phyloP scores from a whole-genome alignment of 176 grass and related monocot genomes.

The Tillandsia leiboldiana region DNA sequence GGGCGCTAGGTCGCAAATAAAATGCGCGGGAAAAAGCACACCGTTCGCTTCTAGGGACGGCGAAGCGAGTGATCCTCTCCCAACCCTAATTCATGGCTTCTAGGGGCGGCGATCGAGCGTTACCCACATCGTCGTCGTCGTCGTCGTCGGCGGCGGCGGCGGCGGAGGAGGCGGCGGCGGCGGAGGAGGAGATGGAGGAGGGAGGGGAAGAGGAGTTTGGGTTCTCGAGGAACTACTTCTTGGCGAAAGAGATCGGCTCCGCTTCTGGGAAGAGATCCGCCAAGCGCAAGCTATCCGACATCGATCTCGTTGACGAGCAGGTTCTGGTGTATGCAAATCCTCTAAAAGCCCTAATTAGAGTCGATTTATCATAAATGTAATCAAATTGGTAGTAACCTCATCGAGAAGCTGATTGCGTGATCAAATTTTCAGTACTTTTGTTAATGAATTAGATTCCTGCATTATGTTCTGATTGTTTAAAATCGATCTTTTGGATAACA shows the following conservation, averaged over 20 bases:
- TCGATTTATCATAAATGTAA: no score
- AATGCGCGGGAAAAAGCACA: neutral
- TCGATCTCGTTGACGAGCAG: conserved; percentile 77
- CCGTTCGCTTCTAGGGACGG: no score
- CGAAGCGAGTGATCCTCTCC: no score
- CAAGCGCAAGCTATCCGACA: conserved; percentile 51
- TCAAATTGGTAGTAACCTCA: no score
- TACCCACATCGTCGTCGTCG: neutral
- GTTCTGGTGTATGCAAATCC: conserved; percentile 9
- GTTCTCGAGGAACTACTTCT: conserved; percentile 88
- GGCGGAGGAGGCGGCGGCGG: conserved; percentile 15
- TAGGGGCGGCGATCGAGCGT: conserved; percentile 18
- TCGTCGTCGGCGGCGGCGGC: conserved; percentile 14
- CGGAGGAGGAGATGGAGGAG: conserved; percentile 28
- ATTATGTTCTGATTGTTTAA: neutral
- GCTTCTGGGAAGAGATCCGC: conserved; percentile 51
- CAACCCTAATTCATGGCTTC: conserved; percentile 20
- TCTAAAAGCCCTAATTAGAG: neutral
- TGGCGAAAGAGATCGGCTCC: conserved; percentile 72
- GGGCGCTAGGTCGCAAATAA: no score
- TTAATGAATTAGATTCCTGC: neutral
- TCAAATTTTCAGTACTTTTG: neutral
- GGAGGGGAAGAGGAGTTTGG: conserved; percentile 44
- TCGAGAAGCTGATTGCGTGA: no score
- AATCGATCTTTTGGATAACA: no score